phyloP scores from a whole-genome alignment of 2,329 filamentous ascomycete species.

The Tolypocladium tundrense region DNA sequence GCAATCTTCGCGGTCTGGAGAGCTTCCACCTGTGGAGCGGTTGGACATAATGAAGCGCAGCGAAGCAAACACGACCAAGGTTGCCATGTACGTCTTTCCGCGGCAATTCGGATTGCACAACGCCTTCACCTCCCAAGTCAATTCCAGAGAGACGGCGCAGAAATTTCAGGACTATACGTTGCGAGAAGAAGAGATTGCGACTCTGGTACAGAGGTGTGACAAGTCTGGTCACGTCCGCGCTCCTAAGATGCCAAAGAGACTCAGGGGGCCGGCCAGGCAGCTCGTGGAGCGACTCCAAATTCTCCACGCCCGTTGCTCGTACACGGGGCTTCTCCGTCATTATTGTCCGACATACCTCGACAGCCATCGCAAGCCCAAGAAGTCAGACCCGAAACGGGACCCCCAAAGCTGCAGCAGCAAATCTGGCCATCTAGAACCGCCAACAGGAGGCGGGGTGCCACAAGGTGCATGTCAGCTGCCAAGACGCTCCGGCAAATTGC shows the following conservation, averaged over 20 bases:
- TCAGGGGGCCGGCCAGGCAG: conserved; percentile 50
- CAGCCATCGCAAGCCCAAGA: not conserved
- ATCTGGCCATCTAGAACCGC: not conserved
- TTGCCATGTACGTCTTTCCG: conserved; percentile 92
- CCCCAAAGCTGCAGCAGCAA: not conserved
- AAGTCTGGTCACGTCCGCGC: conserved; percentile 4
- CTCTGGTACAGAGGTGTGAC: conserved; percentile 10
- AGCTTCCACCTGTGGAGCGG: not conserved
- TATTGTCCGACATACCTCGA: conserved; percentile 57
- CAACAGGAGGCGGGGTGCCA: not conserved
- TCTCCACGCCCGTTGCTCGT: conserved; percentile 66
- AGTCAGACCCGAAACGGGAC: not conserved
- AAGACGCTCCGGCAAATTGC: conserved; percentile 2
- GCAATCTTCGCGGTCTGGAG: not conserved
- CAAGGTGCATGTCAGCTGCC: not conserved
- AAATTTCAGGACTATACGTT: conserved; percentile 76
- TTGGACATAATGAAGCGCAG: conserved; percentile 3
- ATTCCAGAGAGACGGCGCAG: conserved; percentile 57
- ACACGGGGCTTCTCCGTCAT: conserved; percentile 64
- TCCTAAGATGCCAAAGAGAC: conserved; percentile 48
- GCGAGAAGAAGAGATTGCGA: conserved; percentile 69
- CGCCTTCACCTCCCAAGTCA: conserved; percentile 66
- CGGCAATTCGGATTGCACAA: conserved; percentile 85
- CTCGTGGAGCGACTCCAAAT: conserved; percentile 61
- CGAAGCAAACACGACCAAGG: conserved; percentile 47